phyloP scores from a whole-genome alignment of 257 asterid genomes.

The Solanum rostratum region DNA sequence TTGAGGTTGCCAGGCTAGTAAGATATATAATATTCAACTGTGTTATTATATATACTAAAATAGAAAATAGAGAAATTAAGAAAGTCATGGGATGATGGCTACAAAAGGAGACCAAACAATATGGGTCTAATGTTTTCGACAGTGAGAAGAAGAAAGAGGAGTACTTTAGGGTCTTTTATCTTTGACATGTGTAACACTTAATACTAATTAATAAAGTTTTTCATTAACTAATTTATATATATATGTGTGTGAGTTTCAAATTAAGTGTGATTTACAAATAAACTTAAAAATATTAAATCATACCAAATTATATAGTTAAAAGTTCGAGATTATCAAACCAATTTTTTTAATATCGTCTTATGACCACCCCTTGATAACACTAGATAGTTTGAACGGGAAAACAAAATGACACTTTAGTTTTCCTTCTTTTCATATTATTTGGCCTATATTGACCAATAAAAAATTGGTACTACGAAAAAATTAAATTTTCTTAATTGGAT shows the following conservation, averaged over 20 bases:
- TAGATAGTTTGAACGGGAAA: neutral
- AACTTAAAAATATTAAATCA: neutral
- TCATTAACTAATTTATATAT: neutral
- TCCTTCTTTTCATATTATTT: too few species aligned
- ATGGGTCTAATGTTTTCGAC: constrained; percentile 14
- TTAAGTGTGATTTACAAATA: neutral
- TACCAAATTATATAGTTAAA: neutral
- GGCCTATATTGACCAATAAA: too few species aligned
- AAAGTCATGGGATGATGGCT: neutral
- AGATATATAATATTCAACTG: neutral
- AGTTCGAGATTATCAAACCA: neutral
- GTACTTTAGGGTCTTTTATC: neutral
- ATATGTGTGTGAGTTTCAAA: too few species aligned
- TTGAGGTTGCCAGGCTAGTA: constrained; percentile 2
- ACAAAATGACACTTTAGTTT: neutral
- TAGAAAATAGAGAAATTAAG: neutral
- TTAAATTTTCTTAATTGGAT: too few species aligned
- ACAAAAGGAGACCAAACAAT: neutral
- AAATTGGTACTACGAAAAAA: too few species aligned
- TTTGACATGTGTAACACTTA: constrained; percentile 11
- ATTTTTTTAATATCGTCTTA: neutral
- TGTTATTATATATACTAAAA: neutral
- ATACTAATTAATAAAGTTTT: neutral
- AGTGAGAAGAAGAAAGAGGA: neutral
- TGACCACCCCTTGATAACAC: neutral